These are phyloP conservation scores for Osmanthus fragrans DNA, from an alignment of 257 asterid species.

Conservation along the genomic window DNA sequence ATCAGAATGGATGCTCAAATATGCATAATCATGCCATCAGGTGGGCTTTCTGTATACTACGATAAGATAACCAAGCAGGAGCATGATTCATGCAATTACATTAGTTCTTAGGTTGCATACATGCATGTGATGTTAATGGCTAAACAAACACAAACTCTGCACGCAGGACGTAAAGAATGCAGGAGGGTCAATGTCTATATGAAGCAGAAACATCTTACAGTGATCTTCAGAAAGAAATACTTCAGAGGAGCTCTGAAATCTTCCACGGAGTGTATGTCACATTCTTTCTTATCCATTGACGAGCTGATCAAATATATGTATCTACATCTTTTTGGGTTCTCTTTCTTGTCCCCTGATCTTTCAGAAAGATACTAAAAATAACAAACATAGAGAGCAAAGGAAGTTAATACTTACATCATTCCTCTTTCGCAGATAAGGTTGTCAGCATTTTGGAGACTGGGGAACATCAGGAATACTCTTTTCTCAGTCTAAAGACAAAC, in stretches of 20 bases:
- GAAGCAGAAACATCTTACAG: conserved; percentile 45
- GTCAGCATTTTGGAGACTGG: conserved; percentile 37
- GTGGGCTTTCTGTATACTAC: conserved; percentile 14
- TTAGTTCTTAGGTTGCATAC: neutral
- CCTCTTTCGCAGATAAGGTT: conserved; percentile 50
- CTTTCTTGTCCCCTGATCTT: neutral
- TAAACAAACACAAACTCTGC: conserved; percentile 16
- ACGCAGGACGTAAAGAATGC: conserved; percentile 51
- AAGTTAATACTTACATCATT: conserved; percentile 11
- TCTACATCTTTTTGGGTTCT: neutral
- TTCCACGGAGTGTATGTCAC: conserved; percentile 49
- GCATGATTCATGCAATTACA: neutral
- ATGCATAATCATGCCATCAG: conserved; percentile 59
- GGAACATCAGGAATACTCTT: conserved; percentile 34
- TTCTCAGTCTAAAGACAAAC: conserved; percentile 48
- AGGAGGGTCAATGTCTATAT: conserved; percentile 39
- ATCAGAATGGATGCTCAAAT: conserved; percentile 47
- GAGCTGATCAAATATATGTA: neutral
- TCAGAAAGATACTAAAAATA: neutral
- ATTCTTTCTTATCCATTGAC: neutral
- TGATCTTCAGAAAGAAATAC: conserved; percentile 53
- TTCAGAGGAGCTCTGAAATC: conserved; percentile 52
- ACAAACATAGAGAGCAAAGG: neutral
- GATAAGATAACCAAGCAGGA: neutral
- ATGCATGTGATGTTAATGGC: neutral